Percentiles rank a stretch among this genome's conserved stretches.
Evolutionary conservation across 129 eudicot species (phyloP).

Genomic region (Artemisia annua): DNA sequence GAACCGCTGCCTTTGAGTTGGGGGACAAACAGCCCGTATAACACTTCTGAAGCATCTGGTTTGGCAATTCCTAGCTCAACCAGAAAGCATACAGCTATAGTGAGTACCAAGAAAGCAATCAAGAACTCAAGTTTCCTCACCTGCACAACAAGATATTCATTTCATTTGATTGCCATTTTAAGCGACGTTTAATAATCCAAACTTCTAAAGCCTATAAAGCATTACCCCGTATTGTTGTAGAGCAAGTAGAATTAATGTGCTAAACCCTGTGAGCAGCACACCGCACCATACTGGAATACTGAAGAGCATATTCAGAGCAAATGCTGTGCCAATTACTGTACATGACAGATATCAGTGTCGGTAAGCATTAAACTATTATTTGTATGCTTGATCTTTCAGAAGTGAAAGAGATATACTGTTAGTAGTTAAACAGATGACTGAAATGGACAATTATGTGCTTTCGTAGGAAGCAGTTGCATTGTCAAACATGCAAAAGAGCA

Average conservation of each 20-base stretch:
- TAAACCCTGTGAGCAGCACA: conserved; percentile 90
- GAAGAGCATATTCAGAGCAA: conserved; percentile 96
- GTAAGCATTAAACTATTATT: too few species aligned
- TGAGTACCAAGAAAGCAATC: conserved; percentile 76
- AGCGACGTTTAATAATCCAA: background rate
- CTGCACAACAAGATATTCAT: conserved; percentile 38
- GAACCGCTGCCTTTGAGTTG: conserved; percentile 90
- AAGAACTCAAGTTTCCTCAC: conserved; percentile 97
- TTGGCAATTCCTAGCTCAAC: conserved; percentile 90
- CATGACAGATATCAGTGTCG: background rate
- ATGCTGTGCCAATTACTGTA: conserved; percentile 94
- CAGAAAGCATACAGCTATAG: conserved; percentile 88
- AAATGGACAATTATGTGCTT: too few species aligned
- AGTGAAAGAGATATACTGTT: too few species aligned
- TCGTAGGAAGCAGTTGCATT: too few species aligned
- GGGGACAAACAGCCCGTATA: conserved; percentile 90
- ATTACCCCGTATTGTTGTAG: conserved; percentile 96
- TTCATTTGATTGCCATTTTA: conserved; percentile 2
- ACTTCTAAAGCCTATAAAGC: background rate
- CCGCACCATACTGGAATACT: conserved; percentile 89
- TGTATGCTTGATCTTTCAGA: too few species aligned
- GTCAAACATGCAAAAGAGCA: too few species aligned
- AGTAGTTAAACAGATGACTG: too few species aligned
- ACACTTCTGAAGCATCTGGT: conserved; percentile 77
- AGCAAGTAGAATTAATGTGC: conserved; percentile 83